Evolutionary conservation across 2,329 filamentous ascomycete genomes (phyloP).

Genomic region (Hypoxylon sp.): DNA sequence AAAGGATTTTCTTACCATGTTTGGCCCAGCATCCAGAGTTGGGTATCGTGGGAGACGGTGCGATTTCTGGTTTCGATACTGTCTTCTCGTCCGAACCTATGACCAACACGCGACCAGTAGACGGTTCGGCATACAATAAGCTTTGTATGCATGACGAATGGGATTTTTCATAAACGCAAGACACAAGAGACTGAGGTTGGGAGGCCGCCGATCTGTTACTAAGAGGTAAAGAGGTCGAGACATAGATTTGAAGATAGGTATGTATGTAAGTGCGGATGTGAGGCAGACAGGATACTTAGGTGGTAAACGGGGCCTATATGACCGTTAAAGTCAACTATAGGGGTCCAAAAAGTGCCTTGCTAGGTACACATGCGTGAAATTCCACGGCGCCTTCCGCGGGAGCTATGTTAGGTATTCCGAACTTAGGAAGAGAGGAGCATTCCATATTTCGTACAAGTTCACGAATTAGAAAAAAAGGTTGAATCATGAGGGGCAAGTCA

Average conservation of each 20-base stretch:
- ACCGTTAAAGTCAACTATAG: background rate
- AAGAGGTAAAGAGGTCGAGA: slow-evolving; percentile 2
- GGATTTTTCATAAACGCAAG: background rate
- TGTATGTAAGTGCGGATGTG: background rate
- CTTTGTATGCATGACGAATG: slow-evolving; percentile 3
- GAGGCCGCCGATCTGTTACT: slow-evolving; percentile 3
- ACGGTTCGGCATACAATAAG: slow-evolving; percentile 2
- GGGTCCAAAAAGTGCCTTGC: background rate
- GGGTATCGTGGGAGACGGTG: slow-evolving; percentile 39
- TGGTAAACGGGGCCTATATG: background rate
- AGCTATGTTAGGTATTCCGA: background rate
- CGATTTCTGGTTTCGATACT: slow-evolving; percentile 18
- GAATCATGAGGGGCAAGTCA: slow-evolving; percentile 29
- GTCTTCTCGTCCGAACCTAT: slow-evolving; percentile 21
- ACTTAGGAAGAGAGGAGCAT: slow-evolving; percentile 2
- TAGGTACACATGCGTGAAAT: slow-evolving; percentile 11
- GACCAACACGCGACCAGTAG: slow-evolving; percentile 31
- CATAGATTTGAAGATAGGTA: background rate
- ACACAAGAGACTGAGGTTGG: background rate
- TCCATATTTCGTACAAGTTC: slow-evolving; percentile 1
- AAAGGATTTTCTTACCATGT: slow-evolving; percentile 39
- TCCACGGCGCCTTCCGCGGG: slow-evolving; percentile 5
- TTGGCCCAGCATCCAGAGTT: slow-evolving; percentile 32
- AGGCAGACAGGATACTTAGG: background rate
- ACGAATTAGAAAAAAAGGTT: slow-evolving; percentile 17